phyloP scores from a whole-genome alignment of 495 filamentous ascomycete species.

The Lepraria neglecta region DNA sequence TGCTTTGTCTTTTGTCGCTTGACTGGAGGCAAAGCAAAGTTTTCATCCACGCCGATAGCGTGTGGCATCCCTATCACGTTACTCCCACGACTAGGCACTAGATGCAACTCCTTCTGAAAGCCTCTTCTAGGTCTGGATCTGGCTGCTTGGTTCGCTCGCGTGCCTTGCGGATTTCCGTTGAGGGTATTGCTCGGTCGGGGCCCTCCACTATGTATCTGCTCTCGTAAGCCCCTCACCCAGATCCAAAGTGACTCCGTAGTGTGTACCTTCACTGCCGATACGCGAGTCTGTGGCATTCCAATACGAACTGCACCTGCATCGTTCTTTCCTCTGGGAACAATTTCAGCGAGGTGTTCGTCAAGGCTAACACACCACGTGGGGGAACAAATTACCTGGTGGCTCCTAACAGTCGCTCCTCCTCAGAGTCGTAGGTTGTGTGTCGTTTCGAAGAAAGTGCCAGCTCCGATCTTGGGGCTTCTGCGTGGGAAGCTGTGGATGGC shows the following conservation, averaged over 20 bases:
- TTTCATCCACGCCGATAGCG: not conserved
- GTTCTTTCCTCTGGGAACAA: not conserved
- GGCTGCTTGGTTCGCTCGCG: conserved; percentile 1
- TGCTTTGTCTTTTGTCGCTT: conserved; percentile 21
- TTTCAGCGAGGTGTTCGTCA: not conserved
- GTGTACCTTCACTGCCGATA: not conserved
- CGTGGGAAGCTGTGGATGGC: conserved; percentile 4
- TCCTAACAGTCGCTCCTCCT: conserved; percentile 14
- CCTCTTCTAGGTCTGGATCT: not conserved
- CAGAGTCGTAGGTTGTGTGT: not conserved
- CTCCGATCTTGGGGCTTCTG: conserved; percentile 13
- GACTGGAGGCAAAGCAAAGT: conserved; percentile 1
- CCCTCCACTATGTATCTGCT: conserved; percentile 11
- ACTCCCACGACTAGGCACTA: conserved; percentile 11
- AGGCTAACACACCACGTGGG: not conserved
- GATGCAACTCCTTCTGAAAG: conserved; percentile 6
- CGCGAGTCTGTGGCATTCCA: conserved; percentile 7
- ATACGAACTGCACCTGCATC: conserved; percentile 18
- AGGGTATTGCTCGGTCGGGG: conserved; percentile 22
- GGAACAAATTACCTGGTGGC: not conserved
- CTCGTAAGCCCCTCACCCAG: not conserved
- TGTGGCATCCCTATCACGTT: conserved; percentile 15
- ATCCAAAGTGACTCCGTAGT: not conserved
- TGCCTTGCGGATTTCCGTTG: not conserved
- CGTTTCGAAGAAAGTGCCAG: not conserved